Evolutionary conservation across 2,329 filamentous ascomycete species (phyloP).

Genomic region (Coniella lustricola): DNA sequence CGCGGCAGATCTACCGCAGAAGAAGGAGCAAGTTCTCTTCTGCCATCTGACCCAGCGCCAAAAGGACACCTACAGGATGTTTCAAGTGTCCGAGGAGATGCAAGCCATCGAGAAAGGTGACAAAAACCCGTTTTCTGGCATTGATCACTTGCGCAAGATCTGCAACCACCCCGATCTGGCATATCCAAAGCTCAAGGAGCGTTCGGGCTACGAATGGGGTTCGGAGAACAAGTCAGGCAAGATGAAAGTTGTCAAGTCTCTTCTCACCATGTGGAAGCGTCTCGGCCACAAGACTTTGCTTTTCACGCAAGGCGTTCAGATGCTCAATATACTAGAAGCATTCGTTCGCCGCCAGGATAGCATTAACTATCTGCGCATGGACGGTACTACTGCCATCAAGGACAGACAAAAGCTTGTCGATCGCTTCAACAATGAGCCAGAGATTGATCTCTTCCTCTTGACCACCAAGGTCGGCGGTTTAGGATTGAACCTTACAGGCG

Average conservation of each 20-base stretch:
- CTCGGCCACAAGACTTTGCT: slow-evolving; percentile 88
- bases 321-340: slow-evolving; percentile 88
- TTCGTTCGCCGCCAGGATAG: slow-evolving; percentile 63
- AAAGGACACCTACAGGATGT: slow-evolving; percentile 70
- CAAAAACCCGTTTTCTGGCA: slow-evolving; percentile 76
- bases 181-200: slow-evolving; percentile 50
- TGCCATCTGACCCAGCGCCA: slow-evolving; percentile 83
- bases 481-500: slow-evolving; percentile 89
- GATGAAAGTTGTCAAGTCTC: slow-evolving; percentile 85
- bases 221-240: slow-evolving; percentile 77
- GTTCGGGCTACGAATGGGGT: slow-evolving; percentile 69
- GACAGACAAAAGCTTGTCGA: slow-evolving; percentile 86
- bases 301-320: slow-evolving; percentile 88
- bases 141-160: slow-evolving; percentile 89
- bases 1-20: slow-evolving; percentile 85
- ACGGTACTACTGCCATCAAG: slow-evolving; percentile 84
- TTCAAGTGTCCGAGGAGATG: slow-evolving; percentile 78
- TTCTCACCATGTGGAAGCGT: slow-evolving; percentile 82
- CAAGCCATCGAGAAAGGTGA: slow-evolving; percentile 69
- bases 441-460: slow-evolving; percentile 81
- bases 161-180: slow-evolving; percentile 94
- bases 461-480: slow-evolving; percentile 94
- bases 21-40: slow-evolving; percentile 93
- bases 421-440: slow-evolving; percentile 76
- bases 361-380: slow-evolving; percentile 80